A percentile compares a stretch with the other conserved stretches of the same genome.
Conservation (phyloP, 768 basidiomycete genomes). For the Tephrocybe sp. region DNA sequence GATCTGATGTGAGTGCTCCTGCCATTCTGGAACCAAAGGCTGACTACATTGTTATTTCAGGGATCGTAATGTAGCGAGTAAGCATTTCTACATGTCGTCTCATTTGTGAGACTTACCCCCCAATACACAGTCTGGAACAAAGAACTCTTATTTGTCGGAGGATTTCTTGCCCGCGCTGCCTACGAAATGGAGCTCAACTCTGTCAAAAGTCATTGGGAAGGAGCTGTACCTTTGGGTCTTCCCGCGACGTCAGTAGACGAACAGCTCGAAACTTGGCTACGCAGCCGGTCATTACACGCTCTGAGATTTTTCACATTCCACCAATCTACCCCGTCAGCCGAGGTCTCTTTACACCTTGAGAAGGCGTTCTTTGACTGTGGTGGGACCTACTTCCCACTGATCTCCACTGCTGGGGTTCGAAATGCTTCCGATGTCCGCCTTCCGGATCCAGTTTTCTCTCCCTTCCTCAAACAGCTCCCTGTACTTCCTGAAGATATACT, state of each 20-base stretch:
- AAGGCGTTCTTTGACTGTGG: slow-evolving; percentile 76
- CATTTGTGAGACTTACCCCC: slow-evolving; percentile 1
- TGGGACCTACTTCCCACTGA: slow-evolving; percentile 57
- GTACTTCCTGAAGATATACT: slow-evolving; percentile 65
- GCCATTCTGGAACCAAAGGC: background rate
- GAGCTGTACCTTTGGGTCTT: slow-evolving; percentile 32
- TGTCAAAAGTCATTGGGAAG: slow-evolving; percentile 62
- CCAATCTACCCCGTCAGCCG: slow-evolving; percentile 80
- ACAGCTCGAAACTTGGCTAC: slow-evolving; percentile 51
- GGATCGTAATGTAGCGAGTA: slow-evolving; percentile 80
- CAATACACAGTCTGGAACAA: slow-evolving; percentile 75
- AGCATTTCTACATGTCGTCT: slow-evolving; percentile 19
- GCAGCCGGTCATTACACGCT: slow-evolving; percentile 68
- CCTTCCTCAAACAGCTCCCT: slow-evolving; percentile 78
- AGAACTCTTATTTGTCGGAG: slow-evolving; percentile 84
- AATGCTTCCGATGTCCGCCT: slow-evolving; percentile 67
- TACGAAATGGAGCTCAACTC: slow-evolving; percentile 80
- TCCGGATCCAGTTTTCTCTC: slow-evolving; percentile 67
- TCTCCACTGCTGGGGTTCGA: slow-evolving; percentile 74
- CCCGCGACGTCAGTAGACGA: slow-evolving; percentile 30
- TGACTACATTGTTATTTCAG: slow-evolving; percentile 32
- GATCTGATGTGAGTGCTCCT: slow-evolving; percentile 70
- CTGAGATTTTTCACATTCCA: slow-evolving; percentile 90
- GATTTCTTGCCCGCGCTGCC: slow-evolving; percentile 75
- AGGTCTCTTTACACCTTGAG: slow-evolving; percentile 73